Evolutionary conservation across 2,329 filamentous ascomycete species (phyloP), one percentile per base, ranked within the genome.

Genomic region (Rhexocercosporidium sp.): DNA sequence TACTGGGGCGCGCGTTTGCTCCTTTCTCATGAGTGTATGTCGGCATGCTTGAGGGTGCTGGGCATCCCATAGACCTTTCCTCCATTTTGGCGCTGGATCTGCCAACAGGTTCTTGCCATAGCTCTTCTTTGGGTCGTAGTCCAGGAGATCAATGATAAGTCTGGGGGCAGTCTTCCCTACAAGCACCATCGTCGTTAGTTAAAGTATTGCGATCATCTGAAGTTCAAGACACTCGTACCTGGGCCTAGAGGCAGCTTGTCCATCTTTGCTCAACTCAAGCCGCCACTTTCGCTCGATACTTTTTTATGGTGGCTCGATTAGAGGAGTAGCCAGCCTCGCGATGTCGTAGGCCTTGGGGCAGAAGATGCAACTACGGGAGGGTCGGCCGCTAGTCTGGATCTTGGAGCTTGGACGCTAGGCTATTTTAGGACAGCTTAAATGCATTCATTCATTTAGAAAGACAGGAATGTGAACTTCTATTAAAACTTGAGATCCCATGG

Each of bases 1-100:
- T 20, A 65, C 73, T 54, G 78, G 78, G 66, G 84, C 75, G 37
- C 80, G 76, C 63, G 84, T 87, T 76, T 90, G 87, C 22, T 78
- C 69, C 75, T 92, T 91, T 54, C 80, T 80, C 53, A 83, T 80
- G 75, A 90, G 88, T 31, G 81, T 78, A 79, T 92, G 90, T 62
- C 80, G 82, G 76, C 89, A 91, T 16, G 56, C 56, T 37, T 70
- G 68, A 31, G 72, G 64, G 7, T 66, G 67, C 6, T 77, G 76
- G 20, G 49, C 47, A 9, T 44, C 37, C 37, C 47, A 49, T 3
- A 63, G 34, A 20, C 61, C 61, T 39, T 63, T 63, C 66, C 76
- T 74, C 64, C 83, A 85, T n/a, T 83, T 81, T 7, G 85, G 86
- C 53, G 88, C 85, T 27, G 84, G 78, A 67, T 88, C 83, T 49